Conservation (phyloP, 2,329 filamentous ascomycete species). For the Fonsecaea nubica region DNA sequence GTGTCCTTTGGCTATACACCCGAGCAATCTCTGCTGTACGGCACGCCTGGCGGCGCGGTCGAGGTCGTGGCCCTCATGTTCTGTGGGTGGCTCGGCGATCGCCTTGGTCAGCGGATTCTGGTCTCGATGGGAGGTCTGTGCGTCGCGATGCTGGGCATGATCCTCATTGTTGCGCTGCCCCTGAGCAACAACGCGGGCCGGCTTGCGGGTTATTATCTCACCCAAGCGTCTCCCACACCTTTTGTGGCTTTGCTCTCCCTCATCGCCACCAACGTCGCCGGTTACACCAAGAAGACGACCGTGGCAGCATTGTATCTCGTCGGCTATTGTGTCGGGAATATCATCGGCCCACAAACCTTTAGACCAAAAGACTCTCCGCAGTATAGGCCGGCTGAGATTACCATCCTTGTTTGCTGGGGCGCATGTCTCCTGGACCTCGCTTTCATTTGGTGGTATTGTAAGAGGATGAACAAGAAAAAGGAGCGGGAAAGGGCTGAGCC, state of each 20-base stretch:
- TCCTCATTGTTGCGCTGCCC: constrained; percentile 60
- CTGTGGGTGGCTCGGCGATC: constrained; percentile 64
- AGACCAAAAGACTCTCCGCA: constrained; percentile 62
- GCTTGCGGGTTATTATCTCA: constrained; percentile 70
- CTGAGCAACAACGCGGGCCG: constrained; percentile 63
- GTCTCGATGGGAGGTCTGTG: constrained; percentile 58
- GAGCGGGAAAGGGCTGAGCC: constrained; percentile 58
- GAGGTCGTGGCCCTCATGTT: constrained; percentile 66
- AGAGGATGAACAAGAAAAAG: constrained; percentile 66
- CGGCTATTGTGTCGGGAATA: constrained; percentile 60
- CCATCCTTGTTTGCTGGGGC: constrained; percentile 66
- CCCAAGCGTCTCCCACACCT: constrained; percentile 63
- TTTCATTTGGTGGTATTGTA: constrained; percentile 70
- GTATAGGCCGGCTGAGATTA: constrained; percentile 69
- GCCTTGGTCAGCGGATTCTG: constrained; percentile 64
- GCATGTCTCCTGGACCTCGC: constrained; percentile 59
- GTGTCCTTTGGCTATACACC: constrained; percentile 69
- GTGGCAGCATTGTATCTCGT: constrained; percentile 58
- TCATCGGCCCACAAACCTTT: constrained; percentile 60
- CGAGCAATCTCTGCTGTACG: constrained; percentile 68
- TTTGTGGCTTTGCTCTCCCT: constrained; percentile 70
- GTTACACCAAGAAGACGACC: constrained; percentile 62
- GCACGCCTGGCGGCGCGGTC: constrained; percentile 69
- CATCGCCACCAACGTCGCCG: constrained; percentile 66
- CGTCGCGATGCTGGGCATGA: constrained; percentile 38